Evolutionary conservation across 805 yeast genomes (phyloP).

Genomic region (Kazachstania taianensis): DNA sequence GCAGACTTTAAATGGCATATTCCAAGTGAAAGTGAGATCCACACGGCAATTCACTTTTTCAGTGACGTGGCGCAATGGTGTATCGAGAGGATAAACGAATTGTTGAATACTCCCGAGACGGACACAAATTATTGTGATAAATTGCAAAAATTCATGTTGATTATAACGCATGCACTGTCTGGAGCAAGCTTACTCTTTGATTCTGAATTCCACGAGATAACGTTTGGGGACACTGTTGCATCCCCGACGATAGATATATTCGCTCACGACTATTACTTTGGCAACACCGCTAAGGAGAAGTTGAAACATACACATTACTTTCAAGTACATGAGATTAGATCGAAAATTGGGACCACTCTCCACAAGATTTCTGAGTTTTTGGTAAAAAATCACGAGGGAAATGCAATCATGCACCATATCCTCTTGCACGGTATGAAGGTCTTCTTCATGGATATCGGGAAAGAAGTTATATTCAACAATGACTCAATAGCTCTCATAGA

Average conservation of each 20-base stretch:
- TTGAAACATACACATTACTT: slow-evolving; percentile 34
- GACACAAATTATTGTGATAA: slow-evolving; percentile 36
- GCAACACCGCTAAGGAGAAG: slow-evolving; percentile 39
- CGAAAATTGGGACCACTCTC: slow-evolving; percentile 49
- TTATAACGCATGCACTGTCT: slow-evolving; percentile 50
- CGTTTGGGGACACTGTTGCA: slow-evolving; percentile 6
- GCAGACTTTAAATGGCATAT: slow-evolving; percentile 64
- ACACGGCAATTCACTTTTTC: slow-evolving; percentile 52
- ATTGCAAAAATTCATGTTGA: slow-evolving; percentile 46
- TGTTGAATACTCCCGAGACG: slow-evolving; percentile 18
- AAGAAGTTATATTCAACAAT: slow-evolving; percentile 50
- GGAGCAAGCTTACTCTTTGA: slow-evolving; percentile 70
- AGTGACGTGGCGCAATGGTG: slow-evolving; percentile 37
- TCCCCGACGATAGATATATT: slow-evolving; percentile 43
- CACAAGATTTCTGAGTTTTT: slow-evolving; percentile 48
- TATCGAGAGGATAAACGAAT: slow-evolving; percentile 33
- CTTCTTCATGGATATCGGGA: slow-evolving; percentile 76
- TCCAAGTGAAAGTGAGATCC: slow-evolving; percentile 49
- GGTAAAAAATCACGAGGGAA: slow-evolving; percentile 43
- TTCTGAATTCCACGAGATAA: slow-evolving; percentile 43
- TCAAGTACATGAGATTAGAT: slow-evolving; percentile 51
- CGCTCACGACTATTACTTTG: slow-evolving; percentile 56
- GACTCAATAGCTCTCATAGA: slow-evolving; percentile 46
- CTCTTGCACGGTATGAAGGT: slow-evolving; percentile 55
- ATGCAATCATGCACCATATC: slow-evolving; percentile 51